phyloP scores from a whole-genome alignment of 345 rosid genomes.

The Salix koriyanagi region DNA sequence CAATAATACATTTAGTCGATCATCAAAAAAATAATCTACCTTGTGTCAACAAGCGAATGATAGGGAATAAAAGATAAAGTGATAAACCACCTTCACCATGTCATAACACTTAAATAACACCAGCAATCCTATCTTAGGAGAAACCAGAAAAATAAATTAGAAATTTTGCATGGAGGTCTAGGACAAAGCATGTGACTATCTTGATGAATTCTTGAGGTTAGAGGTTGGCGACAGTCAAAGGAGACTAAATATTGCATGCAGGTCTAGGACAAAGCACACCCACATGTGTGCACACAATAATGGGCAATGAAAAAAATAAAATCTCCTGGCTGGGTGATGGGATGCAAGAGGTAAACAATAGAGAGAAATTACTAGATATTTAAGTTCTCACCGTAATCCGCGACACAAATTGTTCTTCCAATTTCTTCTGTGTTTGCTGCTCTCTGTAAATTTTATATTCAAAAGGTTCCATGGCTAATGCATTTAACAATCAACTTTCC shows the following conservation, averaged over 20 bases:
- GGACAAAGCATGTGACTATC: too few species aligned
- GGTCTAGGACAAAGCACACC: too few species aligned
- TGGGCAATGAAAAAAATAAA: neutral
- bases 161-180: neutral
- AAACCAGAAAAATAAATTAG: neutral
- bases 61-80: neutral
- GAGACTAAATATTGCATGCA: too few species aligned
- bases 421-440: slow-evolving; percentile 57
- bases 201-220: too few species aligned
- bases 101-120: neutral
- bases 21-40: neutral
- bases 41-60: neutral
- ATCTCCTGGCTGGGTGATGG: neutral
- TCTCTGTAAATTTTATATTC: slow-evolving; percentile 33
- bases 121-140: neutral
- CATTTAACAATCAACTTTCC: neutral
- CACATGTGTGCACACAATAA: too few species aligned
- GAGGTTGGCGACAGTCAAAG: too few species aligned
- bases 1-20: neutral
- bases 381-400: slow-evolving; percentile 70
- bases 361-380: neutral
- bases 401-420: slow-evolving; percentile 45
- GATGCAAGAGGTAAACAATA: neutral
- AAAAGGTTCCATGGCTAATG: too few species aligned
- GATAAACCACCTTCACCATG: neutral